Evolutionary conservation across 1,139 yeast genomes (phyloP), one percentile per base, ranked within the genome.

Genomic region (Geotrichum citri-aurantii): DNA sequence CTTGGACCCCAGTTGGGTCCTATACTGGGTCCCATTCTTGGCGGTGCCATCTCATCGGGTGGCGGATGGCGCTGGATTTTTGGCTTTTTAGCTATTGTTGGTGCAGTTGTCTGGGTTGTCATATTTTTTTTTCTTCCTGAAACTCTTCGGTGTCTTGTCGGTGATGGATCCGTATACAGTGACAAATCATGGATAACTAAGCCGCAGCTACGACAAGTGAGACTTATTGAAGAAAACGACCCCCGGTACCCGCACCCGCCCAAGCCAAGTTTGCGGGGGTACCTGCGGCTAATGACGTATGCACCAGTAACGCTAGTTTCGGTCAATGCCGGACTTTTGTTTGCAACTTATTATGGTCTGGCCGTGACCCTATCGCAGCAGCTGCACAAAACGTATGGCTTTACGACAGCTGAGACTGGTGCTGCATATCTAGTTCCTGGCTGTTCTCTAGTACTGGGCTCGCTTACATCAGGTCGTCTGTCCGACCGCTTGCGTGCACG

Each of bases 51-150:
- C 31, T 81, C 89, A 3, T 76, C 81, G 55, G 79, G 78, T 14
- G 87, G 91, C 85, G 88, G 88, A 7, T 90, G 96, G 96, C 77
- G 96, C 68, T 89, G 93, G 85, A 70, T 79, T 11, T 83, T 83
- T 73, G 85, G 83, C 0, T 75, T 81, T 56, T 75, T 88, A 71
- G 88, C 86, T 29, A 84, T 86, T 44, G 72, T 87, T 50, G 81
- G 89, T 0, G 90, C 85, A 0, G 69, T 79, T 17, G 79, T 82
- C 58, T 75, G 79, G 42, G 21, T 83, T 1, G 64, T 81, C 51
- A 74, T 89, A 52, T 65, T 82, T 1, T 77, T 88, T 53, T 73
- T 77, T 1, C 74, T 89, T n/a, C 97, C 97, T 0, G 97, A 90
- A 68, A 90, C 96, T 0, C 75, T 89, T 46, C 60, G 65, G 11